phyloP scores from a whole-genome alignment of 2,329 filamentous ascomycete species.

The Botryosphaeria dothidea region DNA sequence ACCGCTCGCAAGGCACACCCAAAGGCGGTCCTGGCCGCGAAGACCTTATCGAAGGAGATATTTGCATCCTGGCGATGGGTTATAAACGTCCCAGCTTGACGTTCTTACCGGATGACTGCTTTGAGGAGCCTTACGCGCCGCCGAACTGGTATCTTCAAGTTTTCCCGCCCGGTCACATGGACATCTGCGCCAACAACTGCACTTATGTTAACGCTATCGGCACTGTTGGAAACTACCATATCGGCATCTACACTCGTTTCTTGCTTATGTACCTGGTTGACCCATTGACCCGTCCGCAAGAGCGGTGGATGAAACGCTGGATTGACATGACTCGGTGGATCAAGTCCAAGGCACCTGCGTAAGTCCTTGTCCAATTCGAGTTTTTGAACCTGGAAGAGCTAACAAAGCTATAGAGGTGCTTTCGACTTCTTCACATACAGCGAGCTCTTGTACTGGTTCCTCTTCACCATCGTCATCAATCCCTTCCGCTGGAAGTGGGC shows the following conservation, averaged over 20 bases:
- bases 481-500: conserved; percentile 93
- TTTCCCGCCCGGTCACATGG: conserved; percentile 73
- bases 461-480: conserved; percentile 76
- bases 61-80: conserved; percentile 82
- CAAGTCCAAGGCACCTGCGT: conserved; percentile 64
- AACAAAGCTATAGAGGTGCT: conserved; percentile 55
- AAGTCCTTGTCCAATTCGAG: background rate
- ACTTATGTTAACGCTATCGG: conserved; percentile 81
- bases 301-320: conserved; percentile 80
- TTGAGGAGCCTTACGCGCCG: conserved; percentile 70
- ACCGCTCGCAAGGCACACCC: conserved; percentile 70
- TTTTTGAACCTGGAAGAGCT: background rate
- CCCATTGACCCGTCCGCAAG: conserved; percentile 69
- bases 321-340: conserved; percentile 78
- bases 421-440: conserved; percentile 91
- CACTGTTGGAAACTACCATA: conserved; percentile 83
- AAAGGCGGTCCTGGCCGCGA: conserved; percentile 72
- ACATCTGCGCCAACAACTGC: conserved; percentile 78
- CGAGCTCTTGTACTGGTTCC: conserved; percentile 83
- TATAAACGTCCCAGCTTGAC: conserved; percentile 71
- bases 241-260: conserved; percentile 85
- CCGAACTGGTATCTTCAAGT: conserved; percentile 90
- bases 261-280: conserved; percentile 84
- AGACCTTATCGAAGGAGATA: conserved; percentile 68
- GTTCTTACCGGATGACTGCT: conserved; percentile 74